Conservation (phyloP, 1,284 basidiomycete species). For the Albatrellus sp. region DNA sequence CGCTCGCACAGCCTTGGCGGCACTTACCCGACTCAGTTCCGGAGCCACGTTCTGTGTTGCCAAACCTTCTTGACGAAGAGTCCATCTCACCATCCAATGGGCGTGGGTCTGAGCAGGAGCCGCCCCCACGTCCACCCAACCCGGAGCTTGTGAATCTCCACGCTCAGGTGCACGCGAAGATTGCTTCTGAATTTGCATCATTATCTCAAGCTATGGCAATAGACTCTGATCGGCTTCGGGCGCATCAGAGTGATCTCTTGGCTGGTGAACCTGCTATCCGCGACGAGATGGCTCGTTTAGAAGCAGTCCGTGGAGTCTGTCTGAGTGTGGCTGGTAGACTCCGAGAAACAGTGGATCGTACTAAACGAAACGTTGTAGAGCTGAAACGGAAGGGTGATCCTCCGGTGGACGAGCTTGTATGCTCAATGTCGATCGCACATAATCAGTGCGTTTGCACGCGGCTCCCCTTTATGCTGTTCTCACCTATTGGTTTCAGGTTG, state of each 20-base stretch:
- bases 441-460: conserved; percentile 63
- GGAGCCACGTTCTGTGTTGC: conserved; percentile 12
- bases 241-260: conserved; percentile 75
- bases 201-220: conserved; percentile 53
- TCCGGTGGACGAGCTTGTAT: conserved; percentile 88
- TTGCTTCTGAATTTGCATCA: conserved; percentile 57
- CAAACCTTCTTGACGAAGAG: conserved; percentile 25
- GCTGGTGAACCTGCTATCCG: conserved; percentile 85
- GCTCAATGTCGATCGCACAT: conserved; percentile 88
- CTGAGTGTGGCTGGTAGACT: conserved; percentile 61
- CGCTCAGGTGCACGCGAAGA: conserved; percentile 62
- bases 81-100: too few relatives aligned
- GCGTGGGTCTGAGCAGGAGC: conserved; percentile 20
- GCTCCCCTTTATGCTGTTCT: conserved; percentile 3
- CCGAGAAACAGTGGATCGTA: conserved; percentile 46
- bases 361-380: conserved; percentile 57
- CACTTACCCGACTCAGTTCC: neutral
- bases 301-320: conserved; percentile 92
- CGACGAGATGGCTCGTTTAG: conserved; percentile 92
- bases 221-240: conserved; percentile 66
- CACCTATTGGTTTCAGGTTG: conserved; percentile 40
- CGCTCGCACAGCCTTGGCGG: conserved; percentile 3
- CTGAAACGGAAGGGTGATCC: conserved; percentile 66
- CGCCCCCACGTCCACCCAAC: conserved; percentile 77
- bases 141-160: conserved; percentile 84